These are phyloP conservation scores for Saturnispora saitoi DNA, from an alignment of 805 yeast genomes.

Conservation along the genomic window DNA sequence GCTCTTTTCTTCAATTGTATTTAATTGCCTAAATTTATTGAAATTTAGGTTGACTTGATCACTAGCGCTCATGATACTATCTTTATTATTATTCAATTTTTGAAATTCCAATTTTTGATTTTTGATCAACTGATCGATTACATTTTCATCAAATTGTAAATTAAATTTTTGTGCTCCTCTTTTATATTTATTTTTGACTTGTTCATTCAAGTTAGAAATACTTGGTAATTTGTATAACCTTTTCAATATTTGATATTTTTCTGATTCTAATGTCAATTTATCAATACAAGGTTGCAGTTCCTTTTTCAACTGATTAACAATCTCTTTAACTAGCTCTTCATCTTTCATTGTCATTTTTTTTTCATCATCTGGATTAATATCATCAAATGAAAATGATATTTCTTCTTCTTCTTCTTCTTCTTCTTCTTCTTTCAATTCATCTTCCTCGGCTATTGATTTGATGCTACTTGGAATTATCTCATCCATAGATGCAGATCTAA, in stretches of 20 bases:
- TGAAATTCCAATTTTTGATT: constrained; percentile 5
- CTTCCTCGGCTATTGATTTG: neutral
- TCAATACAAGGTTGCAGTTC: constrained; percentile 20
- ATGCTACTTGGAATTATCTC: neutral
- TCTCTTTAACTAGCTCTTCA: constrained; percentile 5
- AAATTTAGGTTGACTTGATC: constrained; percentile 13
- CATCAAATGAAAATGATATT: constrained; percentile 4
- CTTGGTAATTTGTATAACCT: constrained; percentile 23
- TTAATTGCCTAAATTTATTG: constrained; percentile 10
- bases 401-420: neutral
- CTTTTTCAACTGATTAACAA: constrained; percentile 14
- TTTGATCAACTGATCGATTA: constrained; percentile 8
- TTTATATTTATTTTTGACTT: constrained; percentile 4
- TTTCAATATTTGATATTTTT: constrained; percentile 21
- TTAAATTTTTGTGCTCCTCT: constrained; percentile 8
- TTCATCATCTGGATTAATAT: neutral
- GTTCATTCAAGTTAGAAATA: constrained; percentile 18
- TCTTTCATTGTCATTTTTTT: neutral
- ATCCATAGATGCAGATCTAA: constrained; percentile 10
- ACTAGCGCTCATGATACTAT: neutral
- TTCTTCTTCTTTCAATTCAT: neutral
- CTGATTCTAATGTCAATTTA: constrained; percentile 14
- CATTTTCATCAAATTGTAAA: constrained; percentile 11
- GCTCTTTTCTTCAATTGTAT: constrained; percentile 12
- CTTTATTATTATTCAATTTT: neutral